Base-by-base conservation (phyloP, 1,139 yeast species). In the Saccharomyces hybrid region DNA sequence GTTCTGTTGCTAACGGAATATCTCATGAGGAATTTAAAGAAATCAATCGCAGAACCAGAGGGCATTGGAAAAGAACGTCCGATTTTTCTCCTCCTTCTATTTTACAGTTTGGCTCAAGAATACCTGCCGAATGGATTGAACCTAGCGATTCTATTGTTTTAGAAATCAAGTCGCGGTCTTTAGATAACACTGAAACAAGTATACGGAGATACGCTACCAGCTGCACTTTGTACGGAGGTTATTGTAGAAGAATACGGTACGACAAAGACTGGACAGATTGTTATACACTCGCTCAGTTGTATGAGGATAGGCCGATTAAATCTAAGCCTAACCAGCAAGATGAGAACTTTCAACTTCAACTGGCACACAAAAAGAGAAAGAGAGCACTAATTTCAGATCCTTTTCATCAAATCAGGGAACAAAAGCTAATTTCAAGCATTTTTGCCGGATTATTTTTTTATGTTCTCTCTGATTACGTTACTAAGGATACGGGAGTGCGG, bases 1-100 rank as follows among this genome's bases (percentile, higher is more conserved):
- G 96, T 62, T 78, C 81, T 46, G 88, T 90, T 44, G 95, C 96
- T 0, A 90, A 91, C 65, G 98, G 98, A 0, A 82, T 93, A 60
- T 80, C 88, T 7, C 70, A 73, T 3, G 79, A 76, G 1, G 93
- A 86, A 55, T 84, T 78, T 58, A 78, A 78, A 44, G 75, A 75
- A 53, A 84, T 93, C 41, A 81, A 80, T 47, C 74, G 82, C 26
- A 57, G 74, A 9, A 82, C 95, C 0, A 71, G 75, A 42, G 83
- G 82, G 0, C 78, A 80, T 57, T 88, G 96, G 95, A 74, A 73
- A 5, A 70, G 74, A 38, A 74, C 73, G 53, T 71, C 73, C 25
- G 65, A 62, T 14, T 61, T 64, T 13, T 54, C 71, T 60, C 75
- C 79, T 2, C 80, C 63, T 0, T 70, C 73, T n/a, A 58, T 76